Base-by-base conservation (phyloP, 2,329 filamentous ascomycete species). In the Fusarium sp. region DNA sequence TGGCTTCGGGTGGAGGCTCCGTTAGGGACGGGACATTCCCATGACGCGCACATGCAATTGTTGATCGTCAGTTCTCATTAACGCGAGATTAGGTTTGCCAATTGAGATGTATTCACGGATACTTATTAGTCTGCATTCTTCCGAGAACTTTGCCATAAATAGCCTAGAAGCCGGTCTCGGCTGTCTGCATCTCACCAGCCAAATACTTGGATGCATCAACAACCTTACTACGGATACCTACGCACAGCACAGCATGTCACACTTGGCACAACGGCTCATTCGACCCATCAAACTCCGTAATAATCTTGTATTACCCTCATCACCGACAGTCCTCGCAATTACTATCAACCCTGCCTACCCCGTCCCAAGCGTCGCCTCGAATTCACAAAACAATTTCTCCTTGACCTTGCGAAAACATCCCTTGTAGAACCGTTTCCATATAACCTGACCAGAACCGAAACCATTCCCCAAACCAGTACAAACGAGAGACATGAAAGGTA, bases 301-400 rank as follows among this genome's bases (percentile, higher is more conserved):
- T 65, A 48, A 43, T 41, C 40, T 55, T 61, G 54, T 53, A 67
- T 69, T 67, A 50, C 65, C 55, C 25, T 45, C n/a, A 46, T 49
- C 53, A 49, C 41, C 40, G 25, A 7, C 17, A 41, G 23, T 21
- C 49, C 37, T 49, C 29, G 15, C 37, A 51, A 69, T 70, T 70
- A 69, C 55, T 45, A 42, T 48, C 58, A 27, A 39, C 57, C 56
- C 31, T 50, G 20, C 40, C 31, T 27, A 36, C 20, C 35, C 40
- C 20, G 18, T 18, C 54, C 43, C 21, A 33, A 51, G 5, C 48
- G 40, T 50, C 40, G 40, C 51, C 56, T 43, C 35, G 11, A 66
- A 67, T 43, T 43, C 51, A 72, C 35, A 54, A 70, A 70, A 55
- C 63, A 70, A 67, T 60, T 72, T 63, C 67, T 51, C 71, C 68